Evolutionary conservation across 1,139 yeast species (phyloP), one percentile per base, ranked within the genome.

Genomic region (Pichia sp.): DNA sequence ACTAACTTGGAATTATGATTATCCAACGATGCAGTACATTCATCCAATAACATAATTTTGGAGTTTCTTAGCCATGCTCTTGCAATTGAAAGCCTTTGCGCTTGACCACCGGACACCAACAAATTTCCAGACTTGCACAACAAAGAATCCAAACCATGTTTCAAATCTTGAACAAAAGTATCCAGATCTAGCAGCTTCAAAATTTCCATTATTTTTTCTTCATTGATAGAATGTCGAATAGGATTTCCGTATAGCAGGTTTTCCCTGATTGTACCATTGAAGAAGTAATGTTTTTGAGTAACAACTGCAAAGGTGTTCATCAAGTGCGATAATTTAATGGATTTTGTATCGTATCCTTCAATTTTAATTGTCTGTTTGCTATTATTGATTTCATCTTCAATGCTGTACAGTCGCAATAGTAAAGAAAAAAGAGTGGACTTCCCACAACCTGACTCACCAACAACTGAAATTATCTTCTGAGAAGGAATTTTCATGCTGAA

Each of bases 391-490:
- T 28, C 10, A 3, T 11, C 27, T 4, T 23, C n/a, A 10, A 33
- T 4, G 6, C 42, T 27, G 6, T 76, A 78, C 7, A 85, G 62
- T 40, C 84, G 68, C 4, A 78, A 64, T 1, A 85, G 52, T 7
- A 85, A 56, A 2, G 73, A 68, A 0, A 75, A 59, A 3, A 85
- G 56, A 0, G 95, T 85, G 0, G 92, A 81, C 62, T 86, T 86
- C 0, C 95, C 95, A 27, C 81, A 73, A 0, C 95, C 95, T 6
- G 94, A 82, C 46, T 73, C 77, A 1, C 95, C 95, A 10, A 80
- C 75, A 4, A 86, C 61, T 1, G 84, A 90, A 36, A 82, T 67
- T 1, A 75, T 69, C 49, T 77, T 74, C 33, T 76, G 73, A 16
- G 64, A 60, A 1, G 56, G 46, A 1, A 86, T 58, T 0, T 49